Evolutionary conservation across 1,284 basidiomycete genomes (phyloP), one percentile per base, ranked within the genome.

Genomic region (Tylopilus microsporus): DNA sequence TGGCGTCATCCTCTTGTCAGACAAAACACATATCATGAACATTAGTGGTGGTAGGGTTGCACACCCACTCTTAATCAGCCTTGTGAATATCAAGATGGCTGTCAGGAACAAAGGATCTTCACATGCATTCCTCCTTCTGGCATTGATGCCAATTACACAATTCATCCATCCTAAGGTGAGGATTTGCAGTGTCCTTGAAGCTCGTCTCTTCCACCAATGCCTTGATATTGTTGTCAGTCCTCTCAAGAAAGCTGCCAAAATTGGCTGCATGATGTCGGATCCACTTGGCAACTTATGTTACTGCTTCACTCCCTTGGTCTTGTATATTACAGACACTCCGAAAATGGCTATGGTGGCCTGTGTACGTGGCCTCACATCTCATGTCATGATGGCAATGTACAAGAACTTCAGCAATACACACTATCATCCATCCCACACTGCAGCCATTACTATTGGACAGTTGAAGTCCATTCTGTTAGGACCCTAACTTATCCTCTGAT

Each of bases 21-120:
- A 76, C 52, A 75, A 76, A 56, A 76, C 68, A 0, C 67, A 66
- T 21, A 68, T 75, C 5, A 74, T 70, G 7, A 72, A 74, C 47
- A 43, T 57, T 13, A 50, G 34, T 10, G 25, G 48, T 1, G 15
- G 49, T 2, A 57, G n/a, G 13, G 42, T 58, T 3, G 69, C 70
- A 0, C 73, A 77, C 55, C 74, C 73, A 0, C 55, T 75, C 7
- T 63, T 76, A 10, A 64, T 76, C 19, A 68, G 61, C 36, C 58
- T 74, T 12, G 72, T 74, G 3, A 75, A 77, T 55, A 64, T 76
- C 7, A 49, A 64, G n/a, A 68, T 66, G 64, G 64, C 66, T 19
- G 61, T 73, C 49, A 62, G 66, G 5, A 68, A 65, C 49, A 76
- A 75, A 51, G 63, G 66, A 7, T 68, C 64, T 0, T 65, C 65